Conservation (phyloP, 164 flowering plant genomes). For the Liriodendron chinense region DNA sequence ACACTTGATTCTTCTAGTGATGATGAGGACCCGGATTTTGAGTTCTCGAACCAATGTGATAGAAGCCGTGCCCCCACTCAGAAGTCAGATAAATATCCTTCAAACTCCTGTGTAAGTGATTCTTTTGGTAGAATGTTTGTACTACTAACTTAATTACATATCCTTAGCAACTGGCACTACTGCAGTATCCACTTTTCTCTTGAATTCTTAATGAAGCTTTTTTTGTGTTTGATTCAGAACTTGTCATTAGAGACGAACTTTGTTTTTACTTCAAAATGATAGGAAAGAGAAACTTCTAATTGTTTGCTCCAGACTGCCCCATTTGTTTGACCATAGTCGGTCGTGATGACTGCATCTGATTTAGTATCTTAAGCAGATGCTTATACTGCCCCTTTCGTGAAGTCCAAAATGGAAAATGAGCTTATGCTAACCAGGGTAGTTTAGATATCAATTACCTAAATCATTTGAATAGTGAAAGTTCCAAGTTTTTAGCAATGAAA, state of each 20-base stretch:
- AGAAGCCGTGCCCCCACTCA: slow-evolving; percentile 1
- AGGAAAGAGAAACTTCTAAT: neutral
- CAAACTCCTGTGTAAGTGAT: slow-evolving; percentile 36
- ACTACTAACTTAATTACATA: neutral
- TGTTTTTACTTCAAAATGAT: neutral
- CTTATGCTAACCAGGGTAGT: neutral
- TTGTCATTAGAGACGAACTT: neutral
- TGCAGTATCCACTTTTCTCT: neutral
- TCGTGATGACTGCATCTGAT: neutral
- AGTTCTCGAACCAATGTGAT: slow-evolving; percentile 12
- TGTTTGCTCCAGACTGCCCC: neutral
- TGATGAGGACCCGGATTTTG: slow-evolving; percentile 35
- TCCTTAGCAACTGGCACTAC: neutral
- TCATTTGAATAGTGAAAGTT: neutral
- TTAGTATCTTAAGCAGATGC: neutral
- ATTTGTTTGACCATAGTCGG: too few species aligned
- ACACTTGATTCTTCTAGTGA: slow-evolving; percentile 60
- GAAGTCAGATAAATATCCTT: slow-evolving; percentile 17
- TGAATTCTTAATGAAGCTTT: neutral
- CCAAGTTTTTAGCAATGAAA: too few species aligned
- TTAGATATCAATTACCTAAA: too few species aligned
- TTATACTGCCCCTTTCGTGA: too few species aligned
- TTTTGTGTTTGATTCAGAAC: neutral
- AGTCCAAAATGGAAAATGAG: neutral
- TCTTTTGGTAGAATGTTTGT: neutral